phyloP scores from a whole-genome alignment of 495 filamentous ascomycete species.

The Astrothelium macrocarpum region DNA sequence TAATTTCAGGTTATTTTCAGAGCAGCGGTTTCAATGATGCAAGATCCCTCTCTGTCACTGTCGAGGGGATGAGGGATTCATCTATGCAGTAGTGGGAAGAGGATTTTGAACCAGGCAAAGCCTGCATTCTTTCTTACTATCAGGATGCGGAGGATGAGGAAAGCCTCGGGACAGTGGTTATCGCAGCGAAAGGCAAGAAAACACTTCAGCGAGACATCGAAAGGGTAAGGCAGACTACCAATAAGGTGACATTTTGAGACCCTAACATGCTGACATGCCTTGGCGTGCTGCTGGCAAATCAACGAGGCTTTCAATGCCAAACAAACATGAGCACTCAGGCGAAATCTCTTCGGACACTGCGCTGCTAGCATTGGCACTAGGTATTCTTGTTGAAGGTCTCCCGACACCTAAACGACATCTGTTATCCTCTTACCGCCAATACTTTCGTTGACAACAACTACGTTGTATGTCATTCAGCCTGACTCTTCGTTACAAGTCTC shows the following conservation, averaged over 20 bases:
- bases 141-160: background rate
- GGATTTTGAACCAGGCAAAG: background rate
- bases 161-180: background rate
- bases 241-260: background rate
- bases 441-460: no score
- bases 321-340: no score
- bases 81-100: background rate
- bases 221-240: background rate
- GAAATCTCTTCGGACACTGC: no score
- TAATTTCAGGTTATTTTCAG: background rate
- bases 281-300: no score
- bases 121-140: background rate
- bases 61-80: background rate
- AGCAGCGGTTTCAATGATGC: background rate
- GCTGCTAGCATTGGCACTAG: no score
- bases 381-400: no score
- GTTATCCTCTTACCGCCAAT: no score
- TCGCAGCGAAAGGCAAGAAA: background rate
- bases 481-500: no score
- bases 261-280: no score
- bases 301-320: no score
- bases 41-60: background rate
- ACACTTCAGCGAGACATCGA: background rate
- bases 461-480: no score
- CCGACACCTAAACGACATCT: no score